phyloP scores from a whole-genome alignment of 2,329 filamentous ascomycete genomes.

The Zopfia rhizophila region DNA sequence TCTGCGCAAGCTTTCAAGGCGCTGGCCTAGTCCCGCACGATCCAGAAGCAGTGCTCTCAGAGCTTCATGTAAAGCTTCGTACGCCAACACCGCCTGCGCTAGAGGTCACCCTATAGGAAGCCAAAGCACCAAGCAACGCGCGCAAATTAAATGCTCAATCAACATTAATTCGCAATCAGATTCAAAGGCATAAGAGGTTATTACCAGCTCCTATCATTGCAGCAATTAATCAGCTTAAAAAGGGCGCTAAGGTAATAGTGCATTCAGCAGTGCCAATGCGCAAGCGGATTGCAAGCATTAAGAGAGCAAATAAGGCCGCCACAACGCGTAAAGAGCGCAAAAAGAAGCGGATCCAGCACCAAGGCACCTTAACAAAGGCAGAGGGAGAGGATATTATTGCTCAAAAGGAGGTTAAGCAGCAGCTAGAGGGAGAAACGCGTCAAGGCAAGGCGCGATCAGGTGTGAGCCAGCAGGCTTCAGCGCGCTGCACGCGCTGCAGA shows the following conservation, averaged over 20 bases:
- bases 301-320: slow-evolving; percentile 15
- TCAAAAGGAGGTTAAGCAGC: slow-evolving; percentile 13
- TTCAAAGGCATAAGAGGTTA: slow-evolving; percentile 11
- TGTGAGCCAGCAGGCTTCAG: slow-evolving; percentile 4
- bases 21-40: slow-evolving; percentile 46
- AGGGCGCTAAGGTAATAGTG: slow-evolving; percentile 13
- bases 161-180: slow-evolving; percentile 15
- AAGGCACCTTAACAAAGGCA: slow-evolving; percentile 22
- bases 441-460: background rate
- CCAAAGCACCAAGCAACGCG: slow-evolving; percentile 18
- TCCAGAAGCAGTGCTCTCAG: slow-evolving; percentile 43
- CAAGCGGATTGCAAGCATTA: slow-evolving; percentile 1
- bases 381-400: slow-evolving; percentile 16
- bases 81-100: slow-evolving; percentile 17
- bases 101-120: slow-evolving; percentile 4
- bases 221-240: slow-evolving; percentile 9
- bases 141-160: slow-evolving; percentile 15
- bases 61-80: slow-evolving; percentile 38
- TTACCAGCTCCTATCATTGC: slow-evolving; percentile 14
- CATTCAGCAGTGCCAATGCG: slow-evolving; percentile 8
- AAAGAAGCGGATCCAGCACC: slow-evolving; percentile 20
- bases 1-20: slow-evolving; percentile 40
- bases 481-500: background rate
- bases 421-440: slow-evolving; percentile 18
- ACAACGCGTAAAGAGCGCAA: slow-evolving; percentile 16